These are phyloP conservation scores for Zoysia pacifica DNA, from an alignment of 176 grass and related monocot genomes.

Conservation along the genomic window DNA sequence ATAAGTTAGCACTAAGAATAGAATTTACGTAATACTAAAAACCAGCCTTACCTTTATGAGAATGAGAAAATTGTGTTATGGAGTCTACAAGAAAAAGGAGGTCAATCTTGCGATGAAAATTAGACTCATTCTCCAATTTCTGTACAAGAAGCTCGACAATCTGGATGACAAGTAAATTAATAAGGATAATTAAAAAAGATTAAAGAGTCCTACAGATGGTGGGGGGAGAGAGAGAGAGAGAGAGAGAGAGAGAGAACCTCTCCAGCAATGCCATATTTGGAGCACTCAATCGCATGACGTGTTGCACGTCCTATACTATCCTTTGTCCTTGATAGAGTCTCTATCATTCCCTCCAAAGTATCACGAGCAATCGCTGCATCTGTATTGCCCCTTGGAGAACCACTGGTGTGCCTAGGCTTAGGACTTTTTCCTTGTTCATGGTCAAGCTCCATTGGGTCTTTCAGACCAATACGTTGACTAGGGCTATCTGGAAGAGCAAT, in stretches of 20 bases:
- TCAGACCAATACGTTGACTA: constrained; percentile 41
- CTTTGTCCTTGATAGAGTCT: constrained; percentile 95
- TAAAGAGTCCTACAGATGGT: constrained; percentile 29
- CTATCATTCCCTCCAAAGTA: constrained; percentile 92
- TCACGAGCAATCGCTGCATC: constrained; percentile 86
- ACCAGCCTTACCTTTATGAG: constrained; percentile 71
- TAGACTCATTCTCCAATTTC: constrained; percentile 85
- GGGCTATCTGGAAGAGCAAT: constrained; percentile 58
- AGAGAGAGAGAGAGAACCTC: constrained; percentile 55
- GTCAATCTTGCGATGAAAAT: constrained; percentile 86
- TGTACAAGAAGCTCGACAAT: constrained; percentile 86
- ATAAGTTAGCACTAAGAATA: constrained; percentile 37
- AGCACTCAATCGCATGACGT: constrained; percentile 89
- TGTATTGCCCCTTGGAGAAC: constrained; percentile 59
- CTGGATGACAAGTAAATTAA: constrained; percentile 52
- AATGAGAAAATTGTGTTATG: constrained; percentile 92
- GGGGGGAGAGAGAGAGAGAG: not conserved
- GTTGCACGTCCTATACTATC: constrained; percentile 98
- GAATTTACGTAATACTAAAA: constrained; percentile 3
- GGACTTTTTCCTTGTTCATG: constrained; percentile 60
- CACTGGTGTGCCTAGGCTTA: constrained; percentile 39
- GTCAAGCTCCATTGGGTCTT: constrained; percentile 58
- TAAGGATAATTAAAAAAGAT: constrained; percentile 15
- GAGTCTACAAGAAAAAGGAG: constrained; percentile 96
- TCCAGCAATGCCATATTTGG: constrained; percentile 86